Conservation (phyloP, 768 basidiomycete species). For the Lactarius psammicola region DNA sequence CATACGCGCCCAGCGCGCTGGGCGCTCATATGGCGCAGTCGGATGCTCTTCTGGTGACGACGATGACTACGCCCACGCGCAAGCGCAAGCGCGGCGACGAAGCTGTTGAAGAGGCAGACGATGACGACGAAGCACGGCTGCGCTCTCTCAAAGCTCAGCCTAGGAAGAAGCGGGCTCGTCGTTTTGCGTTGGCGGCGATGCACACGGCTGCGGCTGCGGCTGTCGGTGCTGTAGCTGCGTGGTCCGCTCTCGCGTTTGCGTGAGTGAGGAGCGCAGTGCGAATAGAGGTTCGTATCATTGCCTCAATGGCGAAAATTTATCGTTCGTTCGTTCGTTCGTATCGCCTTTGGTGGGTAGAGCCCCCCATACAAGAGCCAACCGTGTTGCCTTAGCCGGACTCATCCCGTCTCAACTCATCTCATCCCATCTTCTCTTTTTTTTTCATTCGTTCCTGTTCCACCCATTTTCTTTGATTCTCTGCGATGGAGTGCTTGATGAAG, state of each 20-base stretch:
- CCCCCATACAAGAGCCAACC: too few species aligned
- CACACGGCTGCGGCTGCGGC: constrained; percentile 63
- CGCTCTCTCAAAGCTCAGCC: constrained; percentile 16
- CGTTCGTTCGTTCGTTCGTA: too few species aligned
- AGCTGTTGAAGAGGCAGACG: background rate
- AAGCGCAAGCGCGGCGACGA: constrained; percentile 41
- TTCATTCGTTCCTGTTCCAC: background rate
- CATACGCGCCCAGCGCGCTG: constrained; percentile 23
- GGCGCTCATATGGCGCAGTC: constrained; percentile 32
- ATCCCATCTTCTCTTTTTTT: background rate
- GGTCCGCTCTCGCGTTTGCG: constrained; percentile 60
- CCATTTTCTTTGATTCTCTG: background rate
- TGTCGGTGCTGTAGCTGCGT: constrained; percentile 67
- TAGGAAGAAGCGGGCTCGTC: constrained; percentile 41
- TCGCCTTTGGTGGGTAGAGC: constrained; percentile 12
- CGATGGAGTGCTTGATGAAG: background rate
- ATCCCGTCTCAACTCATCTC: background rate
- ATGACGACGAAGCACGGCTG: constrained; percentile 18
- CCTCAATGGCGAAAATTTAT: too few species aligned
- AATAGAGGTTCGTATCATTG: constrained; percentile 10
- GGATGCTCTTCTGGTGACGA: constrained; percentile 29
- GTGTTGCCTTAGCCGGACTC: constrained; percentile 1
- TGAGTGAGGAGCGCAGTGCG: background rate
- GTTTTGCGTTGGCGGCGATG: constrained; percentile 44
- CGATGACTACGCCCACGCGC: constrained; percentile 3